Percentiles rank a stretch among this genome's conserved stretches.
Evolutionary conservation across 148 eudicot species (phyloP).

Genomic region (Spergularia bocconei): DNA sequence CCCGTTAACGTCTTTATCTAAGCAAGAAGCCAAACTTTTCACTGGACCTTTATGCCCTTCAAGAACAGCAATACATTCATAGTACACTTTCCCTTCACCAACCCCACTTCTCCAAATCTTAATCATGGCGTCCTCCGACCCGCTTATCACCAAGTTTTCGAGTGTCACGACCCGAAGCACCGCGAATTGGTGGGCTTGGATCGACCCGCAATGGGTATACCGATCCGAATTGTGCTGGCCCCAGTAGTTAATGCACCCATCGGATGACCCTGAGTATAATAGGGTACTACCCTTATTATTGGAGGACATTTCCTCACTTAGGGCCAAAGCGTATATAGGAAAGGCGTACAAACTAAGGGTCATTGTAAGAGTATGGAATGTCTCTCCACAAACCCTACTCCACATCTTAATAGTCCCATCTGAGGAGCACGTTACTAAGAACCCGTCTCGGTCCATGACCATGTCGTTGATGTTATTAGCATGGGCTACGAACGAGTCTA

Average conservation of each 20-base stretch:
- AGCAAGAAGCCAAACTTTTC: conserved; percentile 44
- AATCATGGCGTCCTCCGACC: conserved; percentile 61
- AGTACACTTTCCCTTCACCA: conserved; percentile 41
- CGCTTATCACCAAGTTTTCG: conserved; percentile 48
- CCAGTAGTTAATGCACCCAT: conserved; percentile 64
- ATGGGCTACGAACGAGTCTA: conserved; percentile 61
- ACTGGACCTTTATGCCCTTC: conserved; percentile 71
- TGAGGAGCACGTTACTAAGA: conserved; percentile 53
- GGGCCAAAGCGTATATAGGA: conserved; percentile 50
- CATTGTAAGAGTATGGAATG: conserved; percentile 54
- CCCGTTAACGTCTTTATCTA: conserved; percentile 31
- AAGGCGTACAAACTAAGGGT: conserved; percentile 51
- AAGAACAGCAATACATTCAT: conserved; percentile 52
- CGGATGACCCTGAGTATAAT: conserved; percentile 63
- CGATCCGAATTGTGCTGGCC: conserved; percentile 48
- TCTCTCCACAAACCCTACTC: conserved; percentile 55
- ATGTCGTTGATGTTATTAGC: conserved; percentile 47
- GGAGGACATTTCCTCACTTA: conserved; percentile 26
- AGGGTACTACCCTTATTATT: conserved; percentile 20
- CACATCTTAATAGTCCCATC: conserved; percentile 63
- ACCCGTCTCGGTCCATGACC: conserved; percentile 50
- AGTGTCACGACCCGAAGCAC: conserved; percentile 47
- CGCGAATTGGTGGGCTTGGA: conserved; percentile 52
- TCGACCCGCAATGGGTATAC: conserved; percentile 53
- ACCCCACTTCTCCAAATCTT: conserved; percentile 55